Conservation (phyloP, 2,329 filamentous ascomycete genomes). For the Colletotrichum orchidophilum region DNA sequence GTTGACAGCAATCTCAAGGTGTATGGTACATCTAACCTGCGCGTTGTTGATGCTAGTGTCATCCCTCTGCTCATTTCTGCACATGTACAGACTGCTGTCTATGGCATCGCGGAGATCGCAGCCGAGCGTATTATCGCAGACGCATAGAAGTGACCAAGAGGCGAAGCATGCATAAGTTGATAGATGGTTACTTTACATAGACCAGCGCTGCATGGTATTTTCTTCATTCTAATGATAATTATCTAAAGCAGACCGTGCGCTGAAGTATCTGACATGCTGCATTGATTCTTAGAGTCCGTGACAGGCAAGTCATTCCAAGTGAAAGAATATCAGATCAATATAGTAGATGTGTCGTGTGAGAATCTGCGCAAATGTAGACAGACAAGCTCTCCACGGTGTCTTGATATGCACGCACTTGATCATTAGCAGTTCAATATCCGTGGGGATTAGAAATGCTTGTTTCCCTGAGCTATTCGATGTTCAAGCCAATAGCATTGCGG, state of each 20-base stretch:
- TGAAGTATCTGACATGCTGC: background rate
- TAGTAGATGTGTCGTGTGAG: too few relatives aligned
- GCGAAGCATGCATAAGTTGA: background rate
- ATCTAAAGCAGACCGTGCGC: background rate
- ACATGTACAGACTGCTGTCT: conserved; percentile 61
- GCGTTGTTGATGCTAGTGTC: conserved; percentile 59
- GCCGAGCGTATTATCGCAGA: conserved; percentile 40
- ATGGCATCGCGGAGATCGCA: conserved; percentile 61
- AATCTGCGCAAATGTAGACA: too few relatives aligned
- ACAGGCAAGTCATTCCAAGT: too few relatives aligned
- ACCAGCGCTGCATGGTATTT: background rate
- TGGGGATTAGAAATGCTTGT: too few relatives aligned
- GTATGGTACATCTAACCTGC: conserved; percentile 57
- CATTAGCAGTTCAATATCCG: too few relatives aligned
- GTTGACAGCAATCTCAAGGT: conserved; percentile 55
- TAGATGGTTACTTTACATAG: background rate
- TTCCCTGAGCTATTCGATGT: too few relatives aligned
- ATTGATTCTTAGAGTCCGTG: too few relatives aligned
- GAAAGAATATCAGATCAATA: too few relatives aligned
- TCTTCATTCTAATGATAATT: background rate
- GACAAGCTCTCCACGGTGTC: too few relatives aligned
- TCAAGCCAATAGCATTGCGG: too few relatives aligned
- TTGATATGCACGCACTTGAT: too few relatives aligned
- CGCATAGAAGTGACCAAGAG: background rate
- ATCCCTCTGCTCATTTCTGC: conserved; percentile 58